Conservation (phyloP, 768 basidiomycete genomes). For the Gloeophyllum trabeum region DNA sequence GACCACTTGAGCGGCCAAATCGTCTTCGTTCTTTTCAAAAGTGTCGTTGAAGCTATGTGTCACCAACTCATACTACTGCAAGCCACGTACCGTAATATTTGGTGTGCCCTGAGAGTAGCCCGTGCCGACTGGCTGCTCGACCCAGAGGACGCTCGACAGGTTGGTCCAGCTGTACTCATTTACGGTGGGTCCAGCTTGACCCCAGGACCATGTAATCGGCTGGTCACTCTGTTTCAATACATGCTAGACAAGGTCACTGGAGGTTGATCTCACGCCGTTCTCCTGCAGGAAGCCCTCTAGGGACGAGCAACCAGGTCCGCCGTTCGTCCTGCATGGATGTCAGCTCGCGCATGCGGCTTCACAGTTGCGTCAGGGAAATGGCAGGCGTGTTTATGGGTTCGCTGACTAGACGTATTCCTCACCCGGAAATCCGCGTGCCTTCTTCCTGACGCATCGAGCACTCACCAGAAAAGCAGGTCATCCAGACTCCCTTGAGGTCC, state of each 20-base stretch:
- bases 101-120: conserved; percentile 67
- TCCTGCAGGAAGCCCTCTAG: conserved; percentile 64
- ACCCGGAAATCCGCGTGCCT: neutral
- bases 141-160: conserved; percentile 60
- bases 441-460: conserved; percentile 7
- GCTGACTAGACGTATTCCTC: too few species aligned
- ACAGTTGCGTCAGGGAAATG: too few species aligned
- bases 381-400: too few species aligned
- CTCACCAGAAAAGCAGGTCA: conserved; percentile 67
- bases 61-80: too few species aligned
- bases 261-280: conserved; percentile 61
- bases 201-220: conserved; percentile 59
- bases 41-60: too few species aligned
- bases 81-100: conserved; percentile 34
- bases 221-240: too few species aligned
- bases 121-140: conserved; percentile 75
- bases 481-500: conserved; percentile 61
- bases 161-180: conserved; percentile 76
- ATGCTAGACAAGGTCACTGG: neutral
- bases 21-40: conserved; percentile 40
- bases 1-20: conserved; percentile 42
- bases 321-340: conserved; percentile 46
- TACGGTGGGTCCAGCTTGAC: conserved; percentile 48
- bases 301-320: conserved; percentile 73
- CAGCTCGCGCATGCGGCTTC: too few species aligned